Evolutionary conservation across 164 flowering plant genomes (phyloP).

Genomic region (Umbilicus rupestris): DNA sequence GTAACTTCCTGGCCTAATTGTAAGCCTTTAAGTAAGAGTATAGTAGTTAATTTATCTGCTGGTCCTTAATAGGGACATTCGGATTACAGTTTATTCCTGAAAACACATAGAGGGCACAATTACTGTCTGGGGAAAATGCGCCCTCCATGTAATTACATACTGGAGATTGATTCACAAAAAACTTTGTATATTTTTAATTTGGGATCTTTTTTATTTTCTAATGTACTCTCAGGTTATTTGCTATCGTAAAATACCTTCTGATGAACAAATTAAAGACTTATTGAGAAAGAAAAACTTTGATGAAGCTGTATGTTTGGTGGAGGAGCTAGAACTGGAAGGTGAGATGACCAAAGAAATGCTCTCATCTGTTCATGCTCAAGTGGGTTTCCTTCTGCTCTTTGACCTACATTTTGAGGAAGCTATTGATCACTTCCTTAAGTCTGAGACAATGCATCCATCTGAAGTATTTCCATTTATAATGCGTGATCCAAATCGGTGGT

Average conservation of each 20-base stretch:
- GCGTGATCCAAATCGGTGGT: conserved; percentile 97
- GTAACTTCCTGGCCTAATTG: neutral
- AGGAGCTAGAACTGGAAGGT: conserved; percentile 83
- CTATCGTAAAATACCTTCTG: conserved; percentile 58
- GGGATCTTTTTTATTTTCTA: neutral
- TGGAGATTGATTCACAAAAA: neutral
- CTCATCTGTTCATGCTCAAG: conserved; percentile 95
- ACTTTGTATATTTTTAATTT: neutral
- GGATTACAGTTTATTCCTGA: neutral
- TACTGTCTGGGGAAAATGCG: neutral
- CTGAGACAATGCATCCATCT: conserved; percentile 91
- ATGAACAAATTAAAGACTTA: conserved; percentile 86
- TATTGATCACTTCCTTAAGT: conserved; percentile 76
- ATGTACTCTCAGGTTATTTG: conserved; percentile 44
- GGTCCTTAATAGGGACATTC: neutral
- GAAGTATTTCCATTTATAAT: conserved; percentile 95
- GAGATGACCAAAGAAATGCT: conserved; percentile 81
- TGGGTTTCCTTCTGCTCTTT: conserved; percentile 89
- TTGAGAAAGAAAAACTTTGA: conserved; percentile 71
- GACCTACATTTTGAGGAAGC: conserved; percentile 96
- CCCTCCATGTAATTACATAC: neutral
- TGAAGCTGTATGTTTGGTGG: conserved; percentile 75
- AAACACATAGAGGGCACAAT: neutral
- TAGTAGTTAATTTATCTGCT: neutral
- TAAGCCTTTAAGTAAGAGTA: neutral